A percentile compares a stretch with the other conserved stretches of the same genome.
phyloP scores from a whole-genome alignment of 495 filamentous ascomycete genomes.

The Penicillium coprophilum region DNA sequence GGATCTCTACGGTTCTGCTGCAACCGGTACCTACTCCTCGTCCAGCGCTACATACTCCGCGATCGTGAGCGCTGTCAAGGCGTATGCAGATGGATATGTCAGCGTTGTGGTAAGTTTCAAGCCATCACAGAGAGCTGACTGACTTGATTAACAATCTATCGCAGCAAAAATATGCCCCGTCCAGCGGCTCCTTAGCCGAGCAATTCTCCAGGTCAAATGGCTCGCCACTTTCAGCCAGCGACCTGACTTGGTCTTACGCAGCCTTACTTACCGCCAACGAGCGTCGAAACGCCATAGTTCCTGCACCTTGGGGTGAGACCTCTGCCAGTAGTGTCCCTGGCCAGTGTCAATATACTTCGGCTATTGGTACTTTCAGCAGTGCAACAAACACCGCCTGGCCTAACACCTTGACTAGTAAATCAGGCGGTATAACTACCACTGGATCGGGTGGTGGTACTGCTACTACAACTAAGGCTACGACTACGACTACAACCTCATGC shows the following conservation, averaged over 20 bases:
- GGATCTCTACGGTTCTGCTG: constrained; percentile 48
- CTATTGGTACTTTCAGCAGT: constrained; percentile 57
- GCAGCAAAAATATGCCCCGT: constrained; percentile 41
- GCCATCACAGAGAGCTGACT: neutral
- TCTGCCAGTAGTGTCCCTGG: constrained; percentile 52
- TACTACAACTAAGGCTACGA: constrained; percentile 33
- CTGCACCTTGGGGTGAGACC: constrained; percentile 56
- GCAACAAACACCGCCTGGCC: constrained; percentile 59
- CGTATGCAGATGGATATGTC: constrained; percentile 67
- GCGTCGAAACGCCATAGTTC: constrained; percentile 48
- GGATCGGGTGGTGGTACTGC: constrained; percentile 22
- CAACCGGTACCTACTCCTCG: constrained; percentile 51
- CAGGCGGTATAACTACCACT: constrained; percentile 31
- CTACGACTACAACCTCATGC: constrained; percentile 38
- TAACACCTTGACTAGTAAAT: constrained; percentile 44
- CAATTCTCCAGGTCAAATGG: constrained; percentile 58
- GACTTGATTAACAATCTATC: neutral
- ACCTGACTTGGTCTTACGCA: constrained; percentile 56
- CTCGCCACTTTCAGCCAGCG: constrained; percentile 51
- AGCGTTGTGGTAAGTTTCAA: constrained; percentile 43
- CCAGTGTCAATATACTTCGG: constrained; percentile 51
- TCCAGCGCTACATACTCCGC: constrained; percentile 47
- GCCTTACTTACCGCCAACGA: constrained; percentile 52
- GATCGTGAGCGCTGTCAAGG: constrained; percentile 53
- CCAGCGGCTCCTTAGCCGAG: constrained; percentile 58